A percentile compares a stretch with the other conserved stretches of the same genome.
phyloP scores from a whole-genome alignment of 805 yeast species.

The Komagataella populi region DNA sequence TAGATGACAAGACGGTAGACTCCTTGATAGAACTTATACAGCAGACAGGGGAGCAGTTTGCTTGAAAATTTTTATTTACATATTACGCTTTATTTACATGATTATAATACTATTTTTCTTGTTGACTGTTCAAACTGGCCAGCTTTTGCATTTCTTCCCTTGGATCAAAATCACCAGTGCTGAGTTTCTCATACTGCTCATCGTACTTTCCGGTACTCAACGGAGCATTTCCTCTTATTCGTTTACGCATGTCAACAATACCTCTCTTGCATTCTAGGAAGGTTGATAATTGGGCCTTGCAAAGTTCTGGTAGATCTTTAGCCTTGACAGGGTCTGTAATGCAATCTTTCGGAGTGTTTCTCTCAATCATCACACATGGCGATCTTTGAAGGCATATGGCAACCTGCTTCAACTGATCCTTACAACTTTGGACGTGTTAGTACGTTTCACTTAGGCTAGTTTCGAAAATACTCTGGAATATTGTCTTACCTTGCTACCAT shows the following conservation, averaged over 20 bases:
- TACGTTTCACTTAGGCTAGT: background rate
- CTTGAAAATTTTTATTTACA: background rate
- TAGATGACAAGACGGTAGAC: constrained; percentile 30
- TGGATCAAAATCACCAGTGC: constrained; percentile 74
- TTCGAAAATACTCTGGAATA: background rate
- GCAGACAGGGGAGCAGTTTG: background rate
- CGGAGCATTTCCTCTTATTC: constrained; percentile 91
- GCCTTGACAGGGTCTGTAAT: constrained; percentile 67
- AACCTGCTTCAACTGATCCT: constrained; percentile 88
- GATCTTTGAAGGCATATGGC: constrained; percentile 93
- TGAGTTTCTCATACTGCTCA: constrained; percentile 68
- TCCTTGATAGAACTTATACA: constrained; percentile 18
- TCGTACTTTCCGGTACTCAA: constrained; percentile 87
- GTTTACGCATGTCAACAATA: constrained; percentile 78
- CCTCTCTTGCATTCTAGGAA: constrained; percentile 89
- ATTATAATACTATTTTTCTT: constrained; percentile 20
- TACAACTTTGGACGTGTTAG: constrained; percentile 42
- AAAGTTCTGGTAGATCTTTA: constrained; percentile 72
- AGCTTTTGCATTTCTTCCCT: constrained; percentile 68
- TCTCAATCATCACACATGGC: constrained; percentile 85
- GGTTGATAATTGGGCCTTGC: constrained; percentile 72
- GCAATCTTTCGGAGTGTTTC: constrained; percentile 85
- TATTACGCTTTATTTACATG: background rate
- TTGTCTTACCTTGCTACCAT: constrained; percentile 42
- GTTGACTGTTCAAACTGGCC: constrained; percentile 38